Conservation (phyloP, 495 filamentous ascomycete species). For the Platismatia glauca region DNA sequence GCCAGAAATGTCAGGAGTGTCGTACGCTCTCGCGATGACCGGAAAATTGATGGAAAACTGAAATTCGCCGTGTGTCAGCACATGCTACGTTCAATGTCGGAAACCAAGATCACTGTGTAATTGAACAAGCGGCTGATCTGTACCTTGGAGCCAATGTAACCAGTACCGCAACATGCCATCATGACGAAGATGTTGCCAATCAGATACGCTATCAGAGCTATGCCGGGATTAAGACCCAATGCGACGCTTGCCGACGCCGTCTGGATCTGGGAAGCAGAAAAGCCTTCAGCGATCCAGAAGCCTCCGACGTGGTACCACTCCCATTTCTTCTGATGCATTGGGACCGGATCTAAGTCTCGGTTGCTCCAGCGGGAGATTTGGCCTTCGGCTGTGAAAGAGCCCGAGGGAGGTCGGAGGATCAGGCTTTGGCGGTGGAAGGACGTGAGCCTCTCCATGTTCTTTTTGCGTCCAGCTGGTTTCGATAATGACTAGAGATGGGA, state of each 20-base stretch:
- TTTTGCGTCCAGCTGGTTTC: no score
- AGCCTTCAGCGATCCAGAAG: constrained; percentile 29
- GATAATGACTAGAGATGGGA: no score
- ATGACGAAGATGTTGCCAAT: constrained; percentile 13
- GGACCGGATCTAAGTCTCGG: constrained; percentile 25
- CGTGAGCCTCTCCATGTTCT: neutral
- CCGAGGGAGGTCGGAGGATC: neutral
- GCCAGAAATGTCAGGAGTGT: neutral
- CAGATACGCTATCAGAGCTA: constrained; percentile 9
- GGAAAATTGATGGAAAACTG: constrained; percentile 15
- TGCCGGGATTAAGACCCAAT: constrained; percentile 13
- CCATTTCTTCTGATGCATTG: constrained; percentile 21
- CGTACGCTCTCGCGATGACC: constrained; percentile 14
- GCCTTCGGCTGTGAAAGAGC: constrained; percentile 2
- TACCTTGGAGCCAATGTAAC: constrained; percentile 32
- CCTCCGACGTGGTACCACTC: constrained; percentile 26
- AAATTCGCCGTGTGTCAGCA: neutral
- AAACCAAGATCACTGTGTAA: neutral
- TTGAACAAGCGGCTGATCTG: neutral
- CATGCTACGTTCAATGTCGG: neutral
- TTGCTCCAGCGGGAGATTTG: constrained; percentile 15
- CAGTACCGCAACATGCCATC: constrained; percentile 27
- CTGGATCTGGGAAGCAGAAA: constrained; percentile 16
- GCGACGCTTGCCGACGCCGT: constrained; percentile 14
- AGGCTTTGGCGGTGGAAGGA: neutral